A percentile compares a stretch with the other conserved stretches of the same genome.
phyloP scores from a whole-genome alignment of 1,139 yeast species.

The Diutina mesorugosa region DNA sequence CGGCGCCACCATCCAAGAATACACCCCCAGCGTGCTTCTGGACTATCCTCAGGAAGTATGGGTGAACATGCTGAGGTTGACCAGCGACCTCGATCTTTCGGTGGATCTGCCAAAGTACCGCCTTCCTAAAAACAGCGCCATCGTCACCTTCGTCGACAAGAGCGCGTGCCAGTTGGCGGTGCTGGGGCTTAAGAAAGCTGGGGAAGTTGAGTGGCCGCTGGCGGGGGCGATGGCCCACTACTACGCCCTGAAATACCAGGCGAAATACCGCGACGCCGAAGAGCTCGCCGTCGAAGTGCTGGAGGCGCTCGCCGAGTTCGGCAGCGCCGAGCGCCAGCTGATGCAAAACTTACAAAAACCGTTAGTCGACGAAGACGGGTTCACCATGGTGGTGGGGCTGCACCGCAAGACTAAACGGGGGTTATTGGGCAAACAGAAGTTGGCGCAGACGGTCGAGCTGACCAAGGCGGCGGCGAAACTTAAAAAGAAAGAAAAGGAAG shows the following conservation, averaged over 20 bases:
- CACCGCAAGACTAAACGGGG: constrained; percentile 72
- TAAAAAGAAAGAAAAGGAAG: constrained; percentile 74
- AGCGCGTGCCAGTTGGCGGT: constrained; percentile 59
- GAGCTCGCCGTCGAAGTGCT: constrained; percentile 40
- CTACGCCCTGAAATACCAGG: constrained; percentile 16
- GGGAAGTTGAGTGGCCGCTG: constrained; percentile 9
- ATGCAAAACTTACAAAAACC: constrained; percentile 45
- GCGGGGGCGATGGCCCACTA: constrained; percentile 15
- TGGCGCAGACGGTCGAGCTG: constrained; percentile 28
- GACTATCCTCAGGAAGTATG: constrained; percentile 37
- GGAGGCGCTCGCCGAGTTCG: constrained; percentile 52
- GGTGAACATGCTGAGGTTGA: constrained; percentile 45
- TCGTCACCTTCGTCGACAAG: constrained; percentile 66
- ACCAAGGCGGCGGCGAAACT: constrained; percentile 38
- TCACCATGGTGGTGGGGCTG: constrained; percentile 77
- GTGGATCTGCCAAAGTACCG: constrained; percentile 12
- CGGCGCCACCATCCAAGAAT: constrained; percentile 47
- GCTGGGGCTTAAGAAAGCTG: constrained; percentile 38
- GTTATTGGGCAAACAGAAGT: constrained; percentile 42
- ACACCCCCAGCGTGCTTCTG: constrained; percentile 22
- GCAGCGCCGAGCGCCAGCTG: constrained; percentile 56
- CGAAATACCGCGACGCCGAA: constrained; percentile 30
- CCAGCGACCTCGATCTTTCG: constrained; percentile 39
- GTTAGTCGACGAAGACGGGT: constrained; percentile 85
- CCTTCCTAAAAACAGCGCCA: constrained; percentile 62